Percentiles rank a stretch among this genome's conserved stretches.
These are phyloP conservation scores for Fusarium sororula DNA, from an alignment of 2,329 filamentous ascomycete genomes.

Conservation along the genomic window DNA sequence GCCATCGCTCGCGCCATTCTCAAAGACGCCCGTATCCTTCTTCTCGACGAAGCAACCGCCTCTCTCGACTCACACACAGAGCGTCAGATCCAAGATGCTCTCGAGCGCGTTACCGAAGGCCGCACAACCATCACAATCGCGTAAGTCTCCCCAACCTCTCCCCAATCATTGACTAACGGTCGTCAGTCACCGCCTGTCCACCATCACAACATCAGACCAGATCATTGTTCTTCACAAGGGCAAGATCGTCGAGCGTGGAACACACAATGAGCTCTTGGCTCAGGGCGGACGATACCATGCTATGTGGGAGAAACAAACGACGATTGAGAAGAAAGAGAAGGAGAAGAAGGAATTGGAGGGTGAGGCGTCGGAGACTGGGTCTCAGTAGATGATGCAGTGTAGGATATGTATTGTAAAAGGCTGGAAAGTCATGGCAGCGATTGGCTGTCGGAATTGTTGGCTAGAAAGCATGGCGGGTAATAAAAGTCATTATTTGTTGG, in stretches of 20 bases:
- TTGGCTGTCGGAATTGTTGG: not conserved
- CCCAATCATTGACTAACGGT: not conserved
- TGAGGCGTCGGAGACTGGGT: slow-evolving; percentile 14
- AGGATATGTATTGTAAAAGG: not conserved
- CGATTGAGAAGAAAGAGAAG: slow-evolving; percentile 50
- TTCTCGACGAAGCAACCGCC: slow-evolving; percentile 77
- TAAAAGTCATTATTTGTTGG: not conserved
- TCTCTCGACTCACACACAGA: slow-evolving; percentile 72
- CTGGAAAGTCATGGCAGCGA: not conserved
- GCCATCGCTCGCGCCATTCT: slow-evolving; percentile 72
- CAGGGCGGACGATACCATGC: slow-evolving; percentile 58
- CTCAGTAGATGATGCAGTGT: slow-evolving; percentile 5
- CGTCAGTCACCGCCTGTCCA: slow-evolving; percentile 63
- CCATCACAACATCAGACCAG: slow-evolving; percentile 63
- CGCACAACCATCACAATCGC: slow-evolving; percentile 64
- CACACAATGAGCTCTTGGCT: slow-evolving; percentile 57
- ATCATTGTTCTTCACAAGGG: slow-evolving; percentile 64
- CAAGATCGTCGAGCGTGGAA: slow-evolving; percentile 60
- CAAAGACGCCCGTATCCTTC: slow-evolving; percentile 74
- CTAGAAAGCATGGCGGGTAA: not conserved
- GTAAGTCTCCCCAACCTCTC: slow-evolving; percentile 33
- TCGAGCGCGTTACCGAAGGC: slow-evolving; percentile 57
- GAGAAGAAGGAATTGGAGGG: slow-evolving; percentile 43
- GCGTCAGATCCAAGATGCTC: slow-evolving; percentile 64
- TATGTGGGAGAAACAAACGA: slow-evolving; percentile 63